A percentile compares a stretch with the other conserved stretches of the same genome.
phyloP scores from a whole-genome alignment of 805 yeast species.

The Middelhovenomyces tepae region DNA sequence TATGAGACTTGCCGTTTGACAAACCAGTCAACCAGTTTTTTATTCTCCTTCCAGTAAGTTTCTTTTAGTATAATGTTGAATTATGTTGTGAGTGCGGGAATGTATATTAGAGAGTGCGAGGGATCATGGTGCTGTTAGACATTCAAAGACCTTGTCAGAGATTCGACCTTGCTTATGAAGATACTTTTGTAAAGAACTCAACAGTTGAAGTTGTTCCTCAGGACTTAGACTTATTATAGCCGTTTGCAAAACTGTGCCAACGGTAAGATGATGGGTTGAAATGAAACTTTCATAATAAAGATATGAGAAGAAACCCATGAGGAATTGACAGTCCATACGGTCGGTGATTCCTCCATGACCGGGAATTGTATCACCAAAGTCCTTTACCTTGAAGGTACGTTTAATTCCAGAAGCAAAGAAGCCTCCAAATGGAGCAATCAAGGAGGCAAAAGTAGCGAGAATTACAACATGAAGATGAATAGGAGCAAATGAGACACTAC shows the following conservation, averaged over 20 bases:
- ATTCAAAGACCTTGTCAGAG: constrained; percentile 9
- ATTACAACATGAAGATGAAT: constrained; percentile 82
- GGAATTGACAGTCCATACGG: constrained; percentile 93
- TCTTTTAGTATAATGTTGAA: too few species aligned
- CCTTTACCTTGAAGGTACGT: constrained; percentile 92
- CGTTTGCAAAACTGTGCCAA: constrained; percentile 67
- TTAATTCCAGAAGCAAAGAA: constrained; percentile 97
- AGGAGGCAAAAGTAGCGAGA: constrained; percentile 88
- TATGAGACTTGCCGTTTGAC: too few species aligned
- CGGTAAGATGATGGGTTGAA: constrained; percentile 47
- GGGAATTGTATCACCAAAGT: constrained; percentile 96
- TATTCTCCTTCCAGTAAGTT: too few species aligned
- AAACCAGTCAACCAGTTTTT: too few species aligned
- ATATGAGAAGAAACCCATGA: constrained; percentile 94
- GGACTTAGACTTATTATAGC: constrained; percentile 62
- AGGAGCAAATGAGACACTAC: constrained; percentile 62
- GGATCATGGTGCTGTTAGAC: neutral
- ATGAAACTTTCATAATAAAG: constrained; percentile 89
- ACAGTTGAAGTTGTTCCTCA: constrained; percentile 55
- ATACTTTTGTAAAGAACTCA: constrained; percentile 50
- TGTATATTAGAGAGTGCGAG: too few species aligned
- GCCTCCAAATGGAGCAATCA: constrained; percentile 98
- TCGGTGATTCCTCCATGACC: constrained; percentile 99
- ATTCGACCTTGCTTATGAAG: constrained; percentile 29
- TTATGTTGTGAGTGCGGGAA: too few species aligned